Evolutionary conservation across 2,329 filamentous ascomycete species (phyloP).

Genomic region (Talaromyces rugulosus): DNA sequence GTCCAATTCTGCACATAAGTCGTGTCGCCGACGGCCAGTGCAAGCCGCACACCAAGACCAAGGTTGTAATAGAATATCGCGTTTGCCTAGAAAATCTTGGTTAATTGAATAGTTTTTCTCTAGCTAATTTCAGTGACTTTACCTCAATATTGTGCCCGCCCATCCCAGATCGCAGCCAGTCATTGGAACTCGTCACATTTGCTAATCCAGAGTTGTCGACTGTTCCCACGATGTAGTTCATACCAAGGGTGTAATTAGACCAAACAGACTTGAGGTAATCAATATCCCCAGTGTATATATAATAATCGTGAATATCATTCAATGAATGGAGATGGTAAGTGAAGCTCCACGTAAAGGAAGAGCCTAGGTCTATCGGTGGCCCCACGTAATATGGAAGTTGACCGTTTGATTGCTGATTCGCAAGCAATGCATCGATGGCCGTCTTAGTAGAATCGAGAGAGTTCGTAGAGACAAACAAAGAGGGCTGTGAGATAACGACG

Average conservation of each 20-base stretch:
- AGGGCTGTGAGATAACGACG: slow-evolving; percentile 54
- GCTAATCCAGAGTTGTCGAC: slow-evolving; percentile 43
- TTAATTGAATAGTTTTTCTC: background rate
- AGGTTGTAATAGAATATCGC: slow-evolving; percentile 5
- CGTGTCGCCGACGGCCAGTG: background rate
- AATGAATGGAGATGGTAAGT: slow-evolving; percentile 55
- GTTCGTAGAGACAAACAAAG: slow-evolving; percentile 52
- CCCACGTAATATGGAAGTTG: slow-evolving; percentile 49
- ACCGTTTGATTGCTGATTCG: slow-evolving; percentile 41
- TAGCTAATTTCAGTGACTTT: background rate
- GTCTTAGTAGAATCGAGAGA: slow-evolving; percentile 50
- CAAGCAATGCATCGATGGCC: slow-evolving; percentile 47
- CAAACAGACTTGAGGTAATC: slow-evolving; percentile 40
- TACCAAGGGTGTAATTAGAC: slow-evolving; percentile 40
- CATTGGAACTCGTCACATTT: slow-evolving; percentile 41
- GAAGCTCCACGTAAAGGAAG: slow-evolving; percentile 32
- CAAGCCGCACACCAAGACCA: background rate
- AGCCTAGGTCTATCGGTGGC: slow-evolving; percentile 12
- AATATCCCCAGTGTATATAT: slow-evolving; percentile 39
- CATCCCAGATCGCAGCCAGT: slow-evolving; percentile 51
- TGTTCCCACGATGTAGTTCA: slow-evolving; percentile 39
- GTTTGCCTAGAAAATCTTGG: background rate
- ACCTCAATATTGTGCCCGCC: slow-evolving; percentile 37
- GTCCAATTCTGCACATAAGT: slow-evolving; percentile 17
- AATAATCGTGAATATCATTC: slow-evolving; percentile 44